phyloP scores from a whole-genome alignment of 2,329 filamentous ascomycete species.

The Incumbomyces lentus region DNA sequence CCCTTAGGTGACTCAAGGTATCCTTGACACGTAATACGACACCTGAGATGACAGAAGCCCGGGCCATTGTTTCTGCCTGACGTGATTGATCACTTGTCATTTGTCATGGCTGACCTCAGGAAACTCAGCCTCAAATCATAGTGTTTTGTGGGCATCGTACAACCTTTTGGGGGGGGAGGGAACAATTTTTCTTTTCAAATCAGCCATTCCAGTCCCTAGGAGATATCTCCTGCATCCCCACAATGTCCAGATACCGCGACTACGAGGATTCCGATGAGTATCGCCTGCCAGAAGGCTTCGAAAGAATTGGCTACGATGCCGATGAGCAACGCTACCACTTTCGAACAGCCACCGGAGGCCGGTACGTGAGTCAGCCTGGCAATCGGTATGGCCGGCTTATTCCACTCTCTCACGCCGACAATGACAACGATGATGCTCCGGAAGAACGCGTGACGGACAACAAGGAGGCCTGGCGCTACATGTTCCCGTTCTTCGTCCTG shows the following conservation, averaged over 20 bases:
- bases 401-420: neutral
- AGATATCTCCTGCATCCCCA: too few relatives aligned
- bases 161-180: too few relatives aligned
- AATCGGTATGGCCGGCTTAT: slow-evolving; percentile 34
- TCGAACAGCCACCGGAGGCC: slow-evolving; percentile 33
- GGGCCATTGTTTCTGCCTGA: too few relatives aligned
- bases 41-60: too few relatives aligned
- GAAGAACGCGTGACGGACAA: slow-evolving; percentile 1
- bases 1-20: too few relatives aligned
- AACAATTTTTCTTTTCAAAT: too few relatives aligned
- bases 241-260: slow-evolving; percentile 1
- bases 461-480: neutral
- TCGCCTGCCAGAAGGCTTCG: slow-evolving; percentile 46
- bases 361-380: slow-evolving; percentile 44
- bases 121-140: too few relatives aligned
- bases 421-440: neutral
- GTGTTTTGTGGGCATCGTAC: too few relatives aligned
- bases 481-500: neutral
- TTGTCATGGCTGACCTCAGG: too few relatives aligned
- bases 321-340: slow-evolving; percentile 46
- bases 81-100: too few relatives aligned
- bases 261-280: slow-evolving; percentile 4
- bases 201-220: too few relatives aligned
- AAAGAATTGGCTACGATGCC: slow-evolving; percentile 47
- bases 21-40: too few relatives aligned